Evolutionary conservation across 768 basidiomycete species (phyloP), one percentile per base, ranked within the genome.

Genomic region (Pleurotus djamor): DNA sequence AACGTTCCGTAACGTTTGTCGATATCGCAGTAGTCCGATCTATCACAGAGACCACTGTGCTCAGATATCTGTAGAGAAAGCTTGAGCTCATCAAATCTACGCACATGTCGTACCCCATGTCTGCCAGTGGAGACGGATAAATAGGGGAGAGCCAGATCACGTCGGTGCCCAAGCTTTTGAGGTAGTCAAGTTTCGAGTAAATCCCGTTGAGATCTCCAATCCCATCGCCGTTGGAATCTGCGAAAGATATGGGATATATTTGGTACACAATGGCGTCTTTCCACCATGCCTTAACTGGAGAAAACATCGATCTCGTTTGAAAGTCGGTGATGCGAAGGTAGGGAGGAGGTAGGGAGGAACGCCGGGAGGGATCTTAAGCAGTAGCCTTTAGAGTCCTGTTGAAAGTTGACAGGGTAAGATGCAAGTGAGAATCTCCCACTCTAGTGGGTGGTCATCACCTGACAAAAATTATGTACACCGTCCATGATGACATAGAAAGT

Each of bases 51-150:
- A n/a, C 38, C 10, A 41, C 9, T 9, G 9, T 9, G 38, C 38
- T 41, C 9, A 41, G 38, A 9, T 41, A 17, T 47, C 9, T 17
- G 13, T 14, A 12, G 10, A n/a, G n/a, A 9, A 43, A 43, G 41
- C 41, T 10, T n/a, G 41, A 43, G 41, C 41, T 43, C 10, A 43
- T 43, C 45, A 14, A 7, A 12, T 8, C 9, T 8, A 47, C 45
- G 9, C 17, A 85, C 84, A 87, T 87, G 65, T 88, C 86, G 60
- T 89, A 88, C 5, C 87, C 88, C 86, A 89, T 89, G 69, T 91
- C 88, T 1, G 81, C 83, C 58, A 83, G 73, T 0, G 88, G 89
- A 1, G 83, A 85, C 55, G 79, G 76, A 71, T 89, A 91, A 41
- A 91, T 89, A 10, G 89, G 88, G 5, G 77, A 83, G 12, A 91